phyloP scores from a whole-genome alignment of 2,329 filamentous ascomycete species.

The Aureobasidium sp. region DNA sequence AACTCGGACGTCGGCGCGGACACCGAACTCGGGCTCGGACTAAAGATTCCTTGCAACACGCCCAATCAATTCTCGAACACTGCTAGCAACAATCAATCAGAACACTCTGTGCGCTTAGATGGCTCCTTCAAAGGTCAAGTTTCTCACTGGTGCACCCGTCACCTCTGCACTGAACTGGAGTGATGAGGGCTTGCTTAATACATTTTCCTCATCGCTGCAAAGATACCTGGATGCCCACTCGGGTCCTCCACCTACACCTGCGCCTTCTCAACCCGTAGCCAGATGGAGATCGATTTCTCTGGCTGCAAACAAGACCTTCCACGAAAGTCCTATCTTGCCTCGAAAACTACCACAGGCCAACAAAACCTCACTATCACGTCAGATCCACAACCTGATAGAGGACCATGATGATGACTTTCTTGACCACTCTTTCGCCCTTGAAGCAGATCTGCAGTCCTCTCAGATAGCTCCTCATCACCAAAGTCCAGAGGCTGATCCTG shows the following conservation, averaged over 20 bases:
- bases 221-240: slow-evolving; percentile 29
- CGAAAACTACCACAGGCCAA: background rate
- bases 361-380: background rate
- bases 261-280: slow-evolving; percentile 19
- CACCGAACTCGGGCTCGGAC: background rate
- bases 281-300: slow-evolving; percentile 24
- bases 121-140: slow-evolving; percentile 30
- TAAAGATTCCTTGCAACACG: background rate
- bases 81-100: background rate
- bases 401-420: slow-evolving; percentile 58
- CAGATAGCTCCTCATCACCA: slow-evolving; percentile 38
- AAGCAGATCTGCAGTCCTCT: slow-evolving; percentile 60
- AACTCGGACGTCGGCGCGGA: slow-evolving; percentile 2
- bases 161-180: slow-evolving; percentile 49
- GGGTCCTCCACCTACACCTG: slow-evolving; percentile 11
- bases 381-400: background rate
- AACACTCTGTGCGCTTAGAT: background rate
- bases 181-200: slow-evolving; percentile 42
- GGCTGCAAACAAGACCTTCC: background rate
- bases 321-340: slow-evolving; percentile 7
- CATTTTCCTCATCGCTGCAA: slow-evolving; percentile 38
- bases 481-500: slow-evolving; percentile 3
- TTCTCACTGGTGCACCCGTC: slow-evolving; percentile 57
- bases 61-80: background rate
- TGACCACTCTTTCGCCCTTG: slow-evolving; percentile 66